Percentiles rank a stretch among this genome's conserved stretches.
phyloP scores from a whole-genome alignment of 2,329 filamentous ascomycete genomes.

The Arthrobotrys pseudoclavata region DNA sequence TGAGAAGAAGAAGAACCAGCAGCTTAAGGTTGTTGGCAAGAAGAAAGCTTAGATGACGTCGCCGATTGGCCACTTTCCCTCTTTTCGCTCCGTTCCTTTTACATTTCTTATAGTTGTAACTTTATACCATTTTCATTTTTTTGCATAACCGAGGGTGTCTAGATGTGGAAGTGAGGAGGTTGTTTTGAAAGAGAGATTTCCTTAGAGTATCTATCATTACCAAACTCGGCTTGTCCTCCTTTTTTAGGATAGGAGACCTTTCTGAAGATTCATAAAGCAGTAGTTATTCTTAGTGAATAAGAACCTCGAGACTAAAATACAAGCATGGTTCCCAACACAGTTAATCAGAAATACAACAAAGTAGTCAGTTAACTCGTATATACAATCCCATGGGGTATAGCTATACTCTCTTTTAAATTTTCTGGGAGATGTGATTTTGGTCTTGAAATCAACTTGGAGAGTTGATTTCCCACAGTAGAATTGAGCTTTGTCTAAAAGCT shows the following conservation, averaged over 20 bases:
- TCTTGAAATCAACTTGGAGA: too few relatives aligned
- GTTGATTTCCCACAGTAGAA: too few relatives aligned
- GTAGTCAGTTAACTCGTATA: too few relatives aligned
- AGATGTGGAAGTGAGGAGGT: conserved; percentile 1
- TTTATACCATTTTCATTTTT: conserved; percentile 45
- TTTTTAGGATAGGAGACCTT: neutral
- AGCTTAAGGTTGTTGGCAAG: conserved; percentile 59
- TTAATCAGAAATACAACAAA: neutral
- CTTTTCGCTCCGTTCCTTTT: neutral
- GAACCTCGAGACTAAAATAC: neutral
- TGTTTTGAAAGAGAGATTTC: neutral
- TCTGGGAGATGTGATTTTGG: too few relatives aligned
- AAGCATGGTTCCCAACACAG: neutral
- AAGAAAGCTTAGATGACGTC: conserved; percentile 30
- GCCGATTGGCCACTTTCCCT: neutral
- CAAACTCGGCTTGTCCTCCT: neutral
- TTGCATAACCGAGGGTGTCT: neutral
- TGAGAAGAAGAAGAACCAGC: conserved; percentile 69
- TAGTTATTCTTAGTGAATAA: neutral
- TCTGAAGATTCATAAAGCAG: neutral
- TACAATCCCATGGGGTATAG: too few relatives aligned
- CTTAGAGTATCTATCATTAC: neutral
- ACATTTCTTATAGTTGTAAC: conserved; percentile 24
- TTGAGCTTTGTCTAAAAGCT: too few relatives aligned
- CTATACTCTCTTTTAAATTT: too few relatives aligned